phyloP scores from a whole-genome alignment of 2,329 filamentous ascomycete species.

The Falciphora oryzae region DNA sequence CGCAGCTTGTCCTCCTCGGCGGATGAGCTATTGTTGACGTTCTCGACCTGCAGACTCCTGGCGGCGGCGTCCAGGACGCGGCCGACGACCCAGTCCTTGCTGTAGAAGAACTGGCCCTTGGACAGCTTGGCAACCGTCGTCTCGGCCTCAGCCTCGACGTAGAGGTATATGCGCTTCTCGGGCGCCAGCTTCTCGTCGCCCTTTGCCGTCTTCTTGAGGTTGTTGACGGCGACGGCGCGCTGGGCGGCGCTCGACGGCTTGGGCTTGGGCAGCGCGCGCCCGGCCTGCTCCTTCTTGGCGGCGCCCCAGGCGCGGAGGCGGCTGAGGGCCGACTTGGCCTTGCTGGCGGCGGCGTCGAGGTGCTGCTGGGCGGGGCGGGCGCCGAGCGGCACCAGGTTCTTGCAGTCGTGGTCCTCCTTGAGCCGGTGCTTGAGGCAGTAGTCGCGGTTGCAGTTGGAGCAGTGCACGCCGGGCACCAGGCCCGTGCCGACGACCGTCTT shows the following conservation, averaged over 20 bases:
- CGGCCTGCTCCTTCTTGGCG: slow-evolving; percentile 62
- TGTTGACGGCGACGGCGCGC: slow-evolving; percentile 63
- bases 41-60: slow-evolving; percentile 69
- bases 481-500: slow-evolving; percentile 67
- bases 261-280: slow-evolving; percentile 52
- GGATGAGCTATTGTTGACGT: slow-evolving; percentile 73
- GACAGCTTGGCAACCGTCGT: slow-evolving; percentile 80
- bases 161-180: slow-evolving; percentile 85
- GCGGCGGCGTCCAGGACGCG: slow-evolving; percentile 74
- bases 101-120: slow-evolving; percentile 75
- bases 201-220: slow-evolving; percentile 80
- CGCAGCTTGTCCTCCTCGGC: slow-evolving; percentile 75
- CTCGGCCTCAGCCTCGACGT: slow-evolving; percentile 84
- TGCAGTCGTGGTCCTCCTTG: slow-evolving; percentile 78
- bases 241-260: slow-evolving; percentile 59
- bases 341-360: slow-evolving; percentile 50
- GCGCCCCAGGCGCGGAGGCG: slow-evolving; percentile 75
- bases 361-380: slow-evolving; percentile 33
- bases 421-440: slow-evolving; percentile 77
- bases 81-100: slow-evolving; percentile 83
- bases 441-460: slow-evolving; percentile 61
- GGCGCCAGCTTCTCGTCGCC: slow-evolving; percentile 75
- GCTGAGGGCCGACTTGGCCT: slow-evolving; percentile 67
- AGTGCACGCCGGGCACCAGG: slow-evolving; percentile 64
- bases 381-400: slow-evolving; percentile 59